A percentile compares a stretch with the other conserved stretches of the same genome.
phyloP scores from a whole-genome alignment of 129 eudicot species.

The Kitagawia praeruptora region DNA sequence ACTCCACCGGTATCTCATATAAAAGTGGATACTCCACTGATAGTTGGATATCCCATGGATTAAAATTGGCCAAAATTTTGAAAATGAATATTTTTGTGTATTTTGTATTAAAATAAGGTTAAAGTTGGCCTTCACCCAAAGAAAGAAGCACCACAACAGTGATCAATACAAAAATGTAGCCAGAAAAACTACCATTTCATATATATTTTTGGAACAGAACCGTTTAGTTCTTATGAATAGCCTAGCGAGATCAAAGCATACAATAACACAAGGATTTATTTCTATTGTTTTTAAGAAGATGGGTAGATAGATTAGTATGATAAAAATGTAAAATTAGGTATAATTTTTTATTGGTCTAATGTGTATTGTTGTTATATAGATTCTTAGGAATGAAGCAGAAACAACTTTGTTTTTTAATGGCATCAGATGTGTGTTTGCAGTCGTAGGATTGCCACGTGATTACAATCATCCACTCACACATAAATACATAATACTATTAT shows the following conservation, averaged over 20 bases:
- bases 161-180: neutral
- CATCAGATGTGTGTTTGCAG: neutral
- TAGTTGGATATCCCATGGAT: too few relatives aligned
- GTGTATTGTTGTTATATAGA: neutral
- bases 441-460: too few relatives aligned
- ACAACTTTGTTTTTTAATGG: neutral
- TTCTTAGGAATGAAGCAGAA: neutral
- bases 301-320: slow-evolving; percentile 46
- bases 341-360: neutral
- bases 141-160: neutral
- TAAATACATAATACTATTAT: neutral
- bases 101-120: too few relatives aligned
- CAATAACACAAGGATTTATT: slow-evolving; percentile 46
- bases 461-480: too few relatives aligned
- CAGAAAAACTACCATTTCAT: slow-evolving; percentile 23
- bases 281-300: slow-evolving; percentile 37
- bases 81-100: too few relatives aligned
- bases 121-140: too few relatives aligned
- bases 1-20: too few relatives aligned
- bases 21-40: too few relatives aligned
- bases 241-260: slow-evolving; percentile 33
- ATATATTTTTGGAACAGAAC: slow-evolving; percentile 29
- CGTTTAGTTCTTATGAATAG: slow-evolving; percentile 40
- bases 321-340: slow-evolving; percentile 1
- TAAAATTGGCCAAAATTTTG: too few relatives aligned